Conservation (phyloP, 2,329 filamentous ascomycete genomes). For the Nemania sp. region DNA sequence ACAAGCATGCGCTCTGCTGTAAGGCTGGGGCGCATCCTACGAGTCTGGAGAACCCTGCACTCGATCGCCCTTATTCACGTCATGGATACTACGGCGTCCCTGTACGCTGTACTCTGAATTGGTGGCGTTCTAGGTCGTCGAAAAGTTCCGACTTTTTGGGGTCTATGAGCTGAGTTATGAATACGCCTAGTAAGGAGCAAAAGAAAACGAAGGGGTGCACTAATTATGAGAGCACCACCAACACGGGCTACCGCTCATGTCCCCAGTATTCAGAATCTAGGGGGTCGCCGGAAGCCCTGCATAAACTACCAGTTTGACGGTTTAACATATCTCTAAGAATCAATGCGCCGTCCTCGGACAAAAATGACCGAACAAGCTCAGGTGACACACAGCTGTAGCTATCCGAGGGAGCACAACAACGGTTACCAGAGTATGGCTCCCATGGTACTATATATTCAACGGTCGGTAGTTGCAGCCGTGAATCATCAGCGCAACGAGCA, state of each 20-base stretch:
- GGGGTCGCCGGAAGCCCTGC: background rate
- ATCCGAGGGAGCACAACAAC: slow-evolving; percentile 13
- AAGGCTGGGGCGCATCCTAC: background rate
- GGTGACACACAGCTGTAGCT: background rate
- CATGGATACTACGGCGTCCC: background rate
- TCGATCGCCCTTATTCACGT: slow-evolving; percentile 3
- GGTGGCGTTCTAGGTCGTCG: slow-evolving; percentile 8
- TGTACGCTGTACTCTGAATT: background rate
- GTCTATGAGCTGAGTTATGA: background rate
- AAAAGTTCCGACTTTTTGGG: background rate
- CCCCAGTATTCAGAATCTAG: background rate
- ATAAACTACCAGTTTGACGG: background rate
- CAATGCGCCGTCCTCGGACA: background rate
- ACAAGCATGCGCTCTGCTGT: background rate
- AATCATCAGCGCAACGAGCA: background rate
- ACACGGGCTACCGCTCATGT: background rate
- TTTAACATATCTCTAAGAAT: too few relatives aligned
- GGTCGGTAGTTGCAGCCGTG: slow-evolving; percentile 1
- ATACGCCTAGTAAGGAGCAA: slow-evolving; percentile 3
- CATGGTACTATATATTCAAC: slow-evolving; percentile 6
- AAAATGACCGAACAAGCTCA: background rate
- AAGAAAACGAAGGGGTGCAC: slow-evolving; percentile 12
- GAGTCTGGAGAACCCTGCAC: slow-evolving; percentile 17
- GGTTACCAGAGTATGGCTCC: slow-evolving; percentile 4
- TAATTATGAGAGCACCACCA: too few relatives aligned